Evolutionary conservation across 345 rosid genomes (phyloP), one percentile per base, ranked within the genome.

Genomic region (Eucalyptus sp.): DNA sequence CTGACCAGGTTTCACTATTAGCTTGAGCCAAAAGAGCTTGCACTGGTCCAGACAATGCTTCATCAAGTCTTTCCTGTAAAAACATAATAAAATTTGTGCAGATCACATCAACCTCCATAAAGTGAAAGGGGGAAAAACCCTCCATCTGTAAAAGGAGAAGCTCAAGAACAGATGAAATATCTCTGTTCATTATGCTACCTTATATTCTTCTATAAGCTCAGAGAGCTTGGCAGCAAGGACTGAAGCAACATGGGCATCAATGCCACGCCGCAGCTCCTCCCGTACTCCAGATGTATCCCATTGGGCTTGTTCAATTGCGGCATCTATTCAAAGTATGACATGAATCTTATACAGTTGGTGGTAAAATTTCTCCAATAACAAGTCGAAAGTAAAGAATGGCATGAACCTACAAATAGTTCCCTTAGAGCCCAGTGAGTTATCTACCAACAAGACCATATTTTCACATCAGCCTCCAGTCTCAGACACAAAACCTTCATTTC

Each of bases 1-100:
- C 91, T 9, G 98, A 92, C 99, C 98, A 97, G 86, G 99, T 97
- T 90, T 93, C 96, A 86, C 89, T 90, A 88, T 91, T 94, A 80
- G 98, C 98, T 89, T 95, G 96, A 91, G 94, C 97, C 31, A 98
- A 88, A n/a, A 96, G 99, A 87, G 96, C 95, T 93, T 92, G 98
- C 86, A 94, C 96, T 27, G 98, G 98, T 88, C 91, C 98, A 51
- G 96, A 90, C 86, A 98, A 90, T 52, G 96, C 95, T 56, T 91
- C 94, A 60, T 91, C 93, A 60, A 96, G 93, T 90, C 92, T 96
- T 91, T 92, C 94, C 98, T 97, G 94, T 88, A 84, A 41, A 60
- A 81, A 49, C 13, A 27, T 58, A 50, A 48, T 50, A n/a, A 16
- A 56, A 27, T 25, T 58, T 62, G 8, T 62, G 68, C 68, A 29